These are phyloP conservation scores for Colletotrichum paranaense DNA, from an alignment of 2,329 filamentous ascomycete species.

Conservation along the genomic window DNA sequence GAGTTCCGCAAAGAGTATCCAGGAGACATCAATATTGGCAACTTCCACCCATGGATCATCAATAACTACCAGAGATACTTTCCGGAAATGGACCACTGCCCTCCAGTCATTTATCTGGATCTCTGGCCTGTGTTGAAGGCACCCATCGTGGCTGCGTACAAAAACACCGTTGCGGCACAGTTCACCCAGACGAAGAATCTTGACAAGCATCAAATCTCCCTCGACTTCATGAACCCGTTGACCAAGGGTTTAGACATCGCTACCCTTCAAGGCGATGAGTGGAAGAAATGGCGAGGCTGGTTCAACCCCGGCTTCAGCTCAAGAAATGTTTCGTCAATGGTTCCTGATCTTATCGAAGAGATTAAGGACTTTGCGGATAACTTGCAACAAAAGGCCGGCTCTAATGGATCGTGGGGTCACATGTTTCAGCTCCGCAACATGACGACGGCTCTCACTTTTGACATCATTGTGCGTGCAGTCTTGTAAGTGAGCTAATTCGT, in stretches of 20 bases:
- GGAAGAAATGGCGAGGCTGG: conserved; percentile 42
- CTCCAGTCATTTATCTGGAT: conserved; percentile 38
- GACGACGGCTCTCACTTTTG: conserved; percentile 35
- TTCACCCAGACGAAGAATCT: conserved; percentile 33
- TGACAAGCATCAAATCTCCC: conserved; percentile 23
- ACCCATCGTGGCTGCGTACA: conserved; percentile 29
- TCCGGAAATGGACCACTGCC: conserved; percentile 26
- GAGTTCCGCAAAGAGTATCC: conserved; percentile 17
- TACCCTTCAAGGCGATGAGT: conserved; percentile 19
- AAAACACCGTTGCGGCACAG: conserved; percentile 34
- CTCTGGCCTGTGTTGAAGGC: conserved; percentile 36
- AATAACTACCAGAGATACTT: conserved; percentile 21
- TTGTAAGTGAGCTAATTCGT: not conserved
- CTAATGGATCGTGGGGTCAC: conserved; percentile 8
- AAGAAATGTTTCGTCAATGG: conserved; percentile 6
- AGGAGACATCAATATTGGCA: not conserved
- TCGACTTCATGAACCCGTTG: conserved; percentile 22
- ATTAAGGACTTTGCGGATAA: conserved; percentile 10
- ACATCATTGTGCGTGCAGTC: conserved; percentile 46
- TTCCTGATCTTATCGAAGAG: conserved; percentile 20
- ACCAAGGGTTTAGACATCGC: conserved; percentile 11
- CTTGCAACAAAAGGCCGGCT: not conserved
- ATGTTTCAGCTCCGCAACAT: conserved; percentile 29
- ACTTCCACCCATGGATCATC: conserved; percentile 11
- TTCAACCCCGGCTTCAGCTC: conserved; percentile 48